These are phyloP conservation scores for Panaeolus cyanescens DNA, from an alignment of 768 basidiomycete species.

Conservation along the genomic window DNA sequence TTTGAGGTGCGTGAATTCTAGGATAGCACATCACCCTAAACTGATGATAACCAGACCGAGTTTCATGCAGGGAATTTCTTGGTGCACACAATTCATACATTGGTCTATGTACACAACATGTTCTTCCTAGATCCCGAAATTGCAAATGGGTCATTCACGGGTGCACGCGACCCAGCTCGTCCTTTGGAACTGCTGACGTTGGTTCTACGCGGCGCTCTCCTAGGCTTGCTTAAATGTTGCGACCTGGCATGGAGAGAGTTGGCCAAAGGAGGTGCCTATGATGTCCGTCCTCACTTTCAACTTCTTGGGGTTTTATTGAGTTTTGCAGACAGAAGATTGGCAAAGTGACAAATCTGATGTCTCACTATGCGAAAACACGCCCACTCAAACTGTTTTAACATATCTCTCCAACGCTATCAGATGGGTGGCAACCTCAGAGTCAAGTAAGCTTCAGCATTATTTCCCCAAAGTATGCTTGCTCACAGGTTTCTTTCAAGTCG, in stretches of 20 bases:
- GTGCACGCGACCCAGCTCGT: conserved; percentile 41
- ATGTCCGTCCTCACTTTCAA: conserved; percentile 53
- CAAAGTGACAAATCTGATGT: conserved; percentile 89
- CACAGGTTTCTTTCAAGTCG: conserved; percentile 31
- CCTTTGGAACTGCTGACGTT: conserved; percentile 66
- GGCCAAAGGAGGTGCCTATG: conserved; percentile 69
- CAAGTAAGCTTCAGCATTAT: conserved; percentile 40
- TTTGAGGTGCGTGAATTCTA: conserved; percentile 73
- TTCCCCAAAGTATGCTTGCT: neutral
- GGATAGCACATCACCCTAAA: neutral
- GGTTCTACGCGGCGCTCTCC: conserved; percentile 66
- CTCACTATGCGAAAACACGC: conserved; percentile 65
- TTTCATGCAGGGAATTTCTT: conserved; percentile 87
- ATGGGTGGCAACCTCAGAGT: conserved; percentile 51
- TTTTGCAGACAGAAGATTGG: conserved; percentile 78
- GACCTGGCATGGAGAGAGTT: conserved; percentile 85
- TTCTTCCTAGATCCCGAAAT: conserved; percentile 60
- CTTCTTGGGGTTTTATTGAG: conserved; percentile 5
- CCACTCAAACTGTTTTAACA: conserved; percentile 51
- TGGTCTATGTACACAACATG: conserved; percentile 71
- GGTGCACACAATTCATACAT: conserved; percentile 84
- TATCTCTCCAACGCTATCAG: conserved; percentile 59
- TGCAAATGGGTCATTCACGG: conserved; percentile 25
- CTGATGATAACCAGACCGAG: conserved; percentile 58
- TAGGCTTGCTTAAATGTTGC: conserved; percentile 77